Conservation (phyloP, 2,329 filamentous ascomycete species). For the Myriosclerotinia scirpicola region DNA sequence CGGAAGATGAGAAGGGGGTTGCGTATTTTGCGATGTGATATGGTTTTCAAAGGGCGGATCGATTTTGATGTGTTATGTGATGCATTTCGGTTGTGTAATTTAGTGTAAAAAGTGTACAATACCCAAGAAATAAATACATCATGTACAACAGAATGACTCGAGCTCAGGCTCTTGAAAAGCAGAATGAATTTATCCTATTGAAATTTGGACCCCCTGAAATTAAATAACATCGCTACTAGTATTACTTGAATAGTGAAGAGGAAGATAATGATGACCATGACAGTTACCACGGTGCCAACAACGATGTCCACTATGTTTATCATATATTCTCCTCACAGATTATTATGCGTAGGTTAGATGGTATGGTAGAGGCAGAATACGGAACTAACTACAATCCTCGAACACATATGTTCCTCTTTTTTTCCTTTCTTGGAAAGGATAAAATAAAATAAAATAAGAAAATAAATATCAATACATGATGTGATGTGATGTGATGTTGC, state of each 20-base stretch:
- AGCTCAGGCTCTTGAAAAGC: too few species aligned
- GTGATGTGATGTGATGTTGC: neutral
- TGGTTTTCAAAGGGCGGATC: neutral
- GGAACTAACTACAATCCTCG: neutral
- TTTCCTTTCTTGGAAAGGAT: neutral
- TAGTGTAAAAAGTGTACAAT: neutral
- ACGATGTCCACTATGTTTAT: too few species aligned
- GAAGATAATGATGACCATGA: neutral
- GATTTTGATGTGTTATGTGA: neutral
- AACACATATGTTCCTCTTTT: neutral
- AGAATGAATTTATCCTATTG: neutral
- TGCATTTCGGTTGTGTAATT: neutral
- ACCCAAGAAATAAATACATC: too few species aligned
- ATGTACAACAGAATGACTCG: too few species aligned
- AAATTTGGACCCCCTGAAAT: too few species aligned
- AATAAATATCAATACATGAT: neutral
- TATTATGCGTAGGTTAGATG: neutral
- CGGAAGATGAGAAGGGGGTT: neutral
- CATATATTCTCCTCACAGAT: neutral
- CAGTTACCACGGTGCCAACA: too few species aligned
- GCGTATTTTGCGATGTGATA: neutral
- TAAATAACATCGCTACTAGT: neutral
- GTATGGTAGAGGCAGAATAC: neutral
- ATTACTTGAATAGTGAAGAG: neutral
- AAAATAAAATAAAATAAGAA: neutral